Percentiles rank a stretch among this genome's conserved stretches.
Conservation (phyloP, 345 rosid species). For the Bruguiera parviflora region DNA sequence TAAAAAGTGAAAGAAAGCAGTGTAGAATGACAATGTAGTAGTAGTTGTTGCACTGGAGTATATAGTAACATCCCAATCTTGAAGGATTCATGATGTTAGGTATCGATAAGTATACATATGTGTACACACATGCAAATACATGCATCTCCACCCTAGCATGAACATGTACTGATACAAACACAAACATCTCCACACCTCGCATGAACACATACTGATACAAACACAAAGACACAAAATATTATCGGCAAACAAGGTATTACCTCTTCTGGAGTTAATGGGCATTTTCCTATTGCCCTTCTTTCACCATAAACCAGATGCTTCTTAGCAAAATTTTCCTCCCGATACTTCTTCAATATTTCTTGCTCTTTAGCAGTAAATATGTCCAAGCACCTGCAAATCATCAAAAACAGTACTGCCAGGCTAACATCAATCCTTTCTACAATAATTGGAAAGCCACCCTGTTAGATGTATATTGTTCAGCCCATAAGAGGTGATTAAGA, state of each 20-base stretch:
- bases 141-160: not conserved
- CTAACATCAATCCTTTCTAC: slow-evolving; percentile 1
- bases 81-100: not conserved
- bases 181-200: not conserved
- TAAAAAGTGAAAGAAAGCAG: not conserved
- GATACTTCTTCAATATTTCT: slow-evolving; percentile 66
- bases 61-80: not conserved
- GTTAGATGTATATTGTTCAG: not conserved
- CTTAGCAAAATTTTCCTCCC: slow-evolving; percentile 75
- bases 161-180: not conserved
- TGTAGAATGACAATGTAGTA: not conserved
- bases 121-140: not conserved
- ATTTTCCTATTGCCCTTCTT: slow-evolving; percentile 89
- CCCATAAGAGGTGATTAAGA: not conserved
- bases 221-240: slow-evolving; percentile 1
- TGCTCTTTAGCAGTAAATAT: slow-evolving; percentile 79
- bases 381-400: slow-evolving; percentile 73
- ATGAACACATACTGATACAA: not conserved
- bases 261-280: slow-evolving; percentile 94
- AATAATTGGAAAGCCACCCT: not conserved
- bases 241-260: slow-evolving; percentile 26
- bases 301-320: slow-evolving; percentile 61
- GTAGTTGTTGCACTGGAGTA: not conserved
- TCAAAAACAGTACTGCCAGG: slow-evolving; percentile 2
- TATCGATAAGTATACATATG: not conserved